These are phyloP conservation scores for Rhizopus arrhizus DNA, from an alignment of 371 early-diverging fungal species.

Conservation along the genomic window DNA sequence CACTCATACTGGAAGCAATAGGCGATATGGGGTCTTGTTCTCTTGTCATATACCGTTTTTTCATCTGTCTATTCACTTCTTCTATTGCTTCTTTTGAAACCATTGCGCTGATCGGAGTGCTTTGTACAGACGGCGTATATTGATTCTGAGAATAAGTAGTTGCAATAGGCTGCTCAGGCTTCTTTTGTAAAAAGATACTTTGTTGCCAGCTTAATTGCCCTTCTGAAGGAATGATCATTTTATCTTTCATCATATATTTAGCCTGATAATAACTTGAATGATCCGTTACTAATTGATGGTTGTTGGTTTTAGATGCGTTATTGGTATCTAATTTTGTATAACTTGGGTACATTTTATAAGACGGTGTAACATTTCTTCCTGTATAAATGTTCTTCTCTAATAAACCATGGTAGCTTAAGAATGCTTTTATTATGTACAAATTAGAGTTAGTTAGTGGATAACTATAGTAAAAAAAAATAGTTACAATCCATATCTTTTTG, in stretches of 20 bases:
- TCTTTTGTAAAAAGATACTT: constrained; percentile 3
- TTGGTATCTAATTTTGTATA: no score
- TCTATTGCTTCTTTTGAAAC: not conserved
- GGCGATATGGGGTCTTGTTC: constrained; percentile 7
- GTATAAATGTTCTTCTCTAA: not conserved
- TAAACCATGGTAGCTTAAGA: not conserved
- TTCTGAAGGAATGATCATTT: not conserved
- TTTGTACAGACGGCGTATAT: not conserved
- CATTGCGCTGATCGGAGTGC: not conserved
- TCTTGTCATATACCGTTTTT: constrained; percentile 5
- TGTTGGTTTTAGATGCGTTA: no score
- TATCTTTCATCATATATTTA: not conserved
- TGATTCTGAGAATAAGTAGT: not conserved
- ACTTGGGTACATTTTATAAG: not conserved
- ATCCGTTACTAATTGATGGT: no score
- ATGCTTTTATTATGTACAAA: not conserved
- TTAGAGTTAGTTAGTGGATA: not conserved
- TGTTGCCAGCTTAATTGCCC: constrained; percentile 11
- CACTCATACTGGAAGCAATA: constrained; percentile 22
- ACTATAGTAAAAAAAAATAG: not conserved
- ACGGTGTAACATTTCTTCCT: not conserved
- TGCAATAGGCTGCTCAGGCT: not conserved
- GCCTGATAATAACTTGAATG: not conserved
- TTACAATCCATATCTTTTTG: constrained; percentile 13
- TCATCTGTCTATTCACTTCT: not conserved